These are phyloP conservation scores for Funneliformis geosporum DNA, from an alignment of 192 early-diverging fungal genomes.

Conservation along the genomic window DNA sequence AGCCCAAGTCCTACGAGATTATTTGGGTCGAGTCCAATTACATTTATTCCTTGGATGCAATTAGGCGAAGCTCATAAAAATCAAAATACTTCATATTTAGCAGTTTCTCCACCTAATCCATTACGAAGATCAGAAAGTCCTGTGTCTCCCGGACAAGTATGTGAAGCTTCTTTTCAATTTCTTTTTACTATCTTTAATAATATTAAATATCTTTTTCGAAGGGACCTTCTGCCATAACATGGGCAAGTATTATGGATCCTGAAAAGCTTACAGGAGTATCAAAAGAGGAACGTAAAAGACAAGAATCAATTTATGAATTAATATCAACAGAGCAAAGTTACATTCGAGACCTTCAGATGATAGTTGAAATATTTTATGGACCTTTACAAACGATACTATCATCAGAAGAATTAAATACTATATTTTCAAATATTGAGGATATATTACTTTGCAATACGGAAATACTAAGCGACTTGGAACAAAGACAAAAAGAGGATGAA, in stretches of 20 bases:
- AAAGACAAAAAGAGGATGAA: slow-evolving; percentile 53
- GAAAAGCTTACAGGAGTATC: slow-evolving; percentile 45
- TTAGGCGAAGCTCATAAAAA: not conserved
- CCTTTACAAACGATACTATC: slow-evolving; percentile 58
- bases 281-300: slow-evolving; percentile 69
- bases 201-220: not conserved
- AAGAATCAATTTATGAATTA: slow-evolving; percentile 82
- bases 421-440: slow-evolving; percentile 85
- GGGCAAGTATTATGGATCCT: slow-evolving; percentile 37
- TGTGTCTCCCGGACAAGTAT: not conserved
- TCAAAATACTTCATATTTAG: not conserved
- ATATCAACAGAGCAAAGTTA: slow-evolving; percentile 78
- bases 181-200: not conserved
- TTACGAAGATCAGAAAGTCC: not conserved
- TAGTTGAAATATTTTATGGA: slow-evolving; percentile 66
- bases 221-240: not conserved
- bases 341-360: slow-evolving; percentile 70
- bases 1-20: slow-evolving; percentile 28
- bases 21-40: slow-evolving; percentile 32
- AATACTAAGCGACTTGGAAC: slow-evolving; percentile 69
- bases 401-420: slow-evolving; percentile 59
- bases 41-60: slow-evolving; percentile 19
- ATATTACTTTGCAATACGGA: slow-evolving; percentile 66
- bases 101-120: not conserved
- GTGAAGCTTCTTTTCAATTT: not conserved